A percentile compares a stretch with the other conserved stretches of the same genome.
Conservation (phyloP, 257 asterid genomes). For the Solanum sejunctum region DNA sequence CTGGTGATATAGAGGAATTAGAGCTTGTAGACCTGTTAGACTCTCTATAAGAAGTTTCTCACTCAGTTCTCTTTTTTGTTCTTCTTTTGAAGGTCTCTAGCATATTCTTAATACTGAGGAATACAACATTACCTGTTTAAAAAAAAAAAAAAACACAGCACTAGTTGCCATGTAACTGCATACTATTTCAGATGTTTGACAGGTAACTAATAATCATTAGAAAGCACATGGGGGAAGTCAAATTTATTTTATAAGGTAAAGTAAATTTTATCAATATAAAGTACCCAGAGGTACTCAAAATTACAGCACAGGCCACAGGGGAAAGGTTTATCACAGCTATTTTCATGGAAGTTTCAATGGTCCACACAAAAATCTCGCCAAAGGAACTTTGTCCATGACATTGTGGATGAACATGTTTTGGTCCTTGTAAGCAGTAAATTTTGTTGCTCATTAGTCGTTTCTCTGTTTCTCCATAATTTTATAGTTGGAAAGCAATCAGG, state of each 20-base stretch:
- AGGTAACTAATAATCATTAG: not conserved
- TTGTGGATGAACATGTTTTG: not conserved
- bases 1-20: slow-evolving; percentile 8
- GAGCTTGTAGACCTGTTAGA: too few relatives aligned
- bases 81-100: too few relatives aligned
- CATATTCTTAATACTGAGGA: not conserved
- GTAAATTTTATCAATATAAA: not conserved
- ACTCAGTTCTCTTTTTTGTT: too few relatives aligned
- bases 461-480: not conserved
- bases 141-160: too few relatives aligned
- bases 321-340: not conserved
- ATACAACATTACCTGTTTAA: slow-evolving; percentile 39
- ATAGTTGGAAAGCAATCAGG: not conserved
- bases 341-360: not conserved
- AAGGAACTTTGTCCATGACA: not conserved
- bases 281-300: not conserved
- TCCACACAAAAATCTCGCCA: not conserved
- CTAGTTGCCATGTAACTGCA: not conserved
- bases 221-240: not conserved
- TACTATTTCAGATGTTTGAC: not conserved
- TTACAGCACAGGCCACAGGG: too few relatives aligned
- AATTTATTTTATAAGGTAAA: not conserved
- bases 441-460: not conserved
- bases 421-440: not conserved
- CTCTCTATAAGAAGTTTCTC: too few relatives aligned